A percentile compares a stretch with the other conserved stretches of the same genome.
phyloP scores from a whole-genome alignment of 306 rosid species.

The Prosopis cineraria region DNA sequence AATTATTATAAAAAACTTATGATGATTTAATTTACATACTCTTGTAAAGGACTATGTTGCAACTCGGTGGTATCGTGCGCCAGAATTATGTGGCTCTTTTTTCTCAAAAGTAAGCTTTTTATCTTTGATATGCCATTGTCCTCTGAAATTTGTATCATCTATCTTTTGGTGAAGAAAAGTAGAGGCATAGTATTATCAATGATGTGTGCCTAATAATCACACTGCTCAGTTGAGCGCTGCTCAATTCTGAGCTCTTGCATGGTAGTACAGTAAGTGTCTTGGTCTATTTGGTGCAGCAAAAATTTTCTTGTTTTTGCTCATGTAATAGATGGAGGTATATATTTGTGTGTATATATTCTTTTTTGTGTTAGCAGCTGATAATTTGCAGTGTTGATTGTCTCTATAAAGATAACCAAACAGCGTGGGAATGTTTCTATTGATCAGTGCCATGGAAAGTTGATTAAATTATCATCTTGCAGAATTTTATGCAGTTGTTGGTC shows the following conservation, averaged over 20 bases:
- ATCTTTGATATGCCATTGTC: constrained; percentile 14
- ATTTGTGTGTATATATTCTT: too few relatives aligned
- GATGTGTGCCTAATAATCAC: neutral
- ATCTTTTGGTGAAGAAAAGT: neutral
- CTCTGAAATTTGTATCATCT: constrained; percentile 7
- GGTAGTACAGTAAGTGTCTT: neutral
- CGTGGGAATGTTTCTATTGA: neutral
- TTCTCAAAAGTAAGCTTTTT: constrained; percentile 85
- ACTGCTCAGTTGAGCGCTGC: neutral
- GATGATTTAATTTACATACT: constrained; percentile 36
- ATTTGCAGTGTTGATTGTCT: neutral
- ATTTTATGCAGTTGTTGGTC: too few relatives aligned
- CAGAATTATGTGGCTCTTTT: constrained; percentile 94
- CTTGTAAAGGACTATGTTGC: constrained; percentile 86
- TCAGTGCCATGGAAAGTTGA: neutral
- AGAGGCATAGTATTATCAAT: neutral
- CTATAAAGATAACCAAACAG: neutral
- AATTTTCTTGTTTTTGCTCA: neutral
- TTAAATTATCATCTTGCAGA: neutral
- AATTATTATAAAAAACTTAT: constrained; percentile 13
- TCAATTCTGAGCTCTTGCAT: constrained; percentile 25
- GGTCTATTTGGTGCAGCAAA: neutral
- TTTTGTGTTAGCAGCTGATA: neutral
- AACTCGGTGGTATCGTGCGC: constrained; percentile 99
- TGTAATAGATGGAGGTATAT: neutral